Evolutionary conservation across 208 protist genomes (phyloP).

Genomic region (Trypanosoma melophagium): DNA sequence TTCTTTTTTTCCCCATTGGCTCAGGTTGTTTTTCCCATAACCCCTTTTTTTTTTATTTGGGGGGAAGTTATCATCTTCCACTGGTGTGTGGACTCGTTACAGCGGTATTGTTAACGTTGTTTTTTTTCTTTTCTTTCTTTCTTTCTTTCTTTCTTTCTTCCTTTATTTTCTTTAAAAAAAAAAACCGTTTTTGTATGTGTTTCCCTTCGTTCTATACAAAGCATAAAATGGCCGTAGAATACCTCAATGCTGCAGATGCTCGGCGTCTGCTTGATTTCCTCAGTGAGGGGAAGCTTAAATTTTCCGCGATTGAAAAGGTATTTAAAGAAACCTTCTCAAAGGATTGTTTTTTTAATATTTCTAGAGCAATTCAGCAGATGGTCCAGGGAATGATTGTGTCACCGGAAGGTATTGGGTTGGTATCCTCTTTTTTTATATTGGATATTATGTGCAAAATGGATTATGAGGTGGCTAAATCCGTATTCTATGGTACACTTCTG

Average conservation of each 20-base stretch:
- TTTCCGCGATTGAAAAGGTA: slow-evolving; percentile 43
- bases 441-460: slow-evolving; percentile 58
- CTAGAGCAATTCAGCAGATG: slow-evolving; percentile 36
- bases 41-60: not conserved
- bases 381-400: slow-evolving; percentile 46
- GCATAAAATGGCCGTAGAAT: slow-evolving; percentile 31
- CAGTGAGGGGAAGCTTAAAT: slow-evolving; percentile 37
- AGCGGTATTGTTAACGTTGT: not conserved
- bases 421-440: slow-evolving; percentile 53
- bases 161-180: not conserved
- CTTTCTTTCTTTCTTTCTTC: not conserved
- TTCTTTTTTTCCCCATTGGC: not conserved
- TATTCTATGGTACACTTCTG: slow-evolving; percentile 65
- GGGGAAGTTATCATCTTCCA: not conserved
- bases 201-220: slow-evolving; percentile 10
- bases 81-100: too few relatives aligned
- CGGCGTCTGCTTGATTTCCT: slow-evolving; percentile 36
- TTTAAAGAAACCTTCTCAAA: slow-evolving; percentile 54
- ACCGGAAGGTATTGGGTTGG: slow-evolving; percentile 45
- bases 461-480: slow-evolving; percentile 47
- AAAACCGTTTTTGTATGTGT: not conserved
- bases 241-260: slow-evolving; percentile 31
- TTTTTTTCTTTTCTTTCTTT: not conserved
- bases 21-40: not conserved
- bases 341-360: slow-evolving; percentile 39